Evolutionary conservation across 306 rosid genomes (phyloP).

Genomic region (Carpinus viminea): DNA sequence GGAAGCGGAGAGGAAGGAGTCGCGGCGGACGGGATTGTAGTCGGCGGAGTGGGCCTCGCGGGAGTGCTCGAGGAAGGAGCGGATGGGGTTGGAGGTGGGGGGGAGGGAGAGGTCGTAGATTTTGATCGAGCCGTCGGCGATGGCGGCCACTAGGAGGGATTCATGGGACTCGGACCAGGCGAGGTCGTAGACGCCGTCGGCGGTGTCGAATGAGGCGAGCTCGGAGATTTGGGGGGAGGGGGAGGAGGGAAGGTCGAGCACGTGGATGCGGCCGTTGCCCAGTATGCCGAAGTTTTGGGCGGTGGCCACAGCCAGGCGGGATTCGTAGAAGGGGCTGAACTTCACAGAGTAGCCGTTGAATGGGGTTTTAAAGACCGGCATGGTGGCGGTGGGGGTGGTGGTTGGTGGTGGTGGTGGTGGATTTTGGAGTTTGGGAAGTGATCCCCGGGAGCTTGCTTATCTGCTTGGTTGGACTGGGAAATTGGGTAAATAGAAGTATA

Average conservation of each 20-base stretch:
- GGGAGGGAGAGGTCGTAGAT: constrained; percentile 81
- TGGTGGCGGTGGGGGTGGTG: constrained; percentile 3
- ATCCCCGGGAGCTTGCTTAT: background rate
- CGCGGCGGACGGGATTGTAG: constrained; percentile 93
- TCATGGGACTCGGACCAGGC: constrained; percentile 97
- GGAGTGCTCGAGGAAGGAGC: constrained; percentile 87
- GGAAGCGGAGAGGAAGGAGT: constrained; percentile 82
- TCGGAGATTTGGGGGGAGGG: constrained; percentile 57
- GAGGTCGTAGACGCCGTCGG: constrained; percentile 88
- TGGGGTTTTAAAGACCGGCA: constrained; percentile 90
- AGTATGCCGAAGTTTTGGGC: constrained; percentile 94
- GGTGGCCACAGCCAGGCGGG: constrained; percentile 93
- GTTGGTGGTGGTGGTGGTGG: background rate
- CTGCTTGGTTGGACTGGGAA: too few relatives aligned
- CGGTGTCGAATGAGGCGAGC: constrained; percentile 72
- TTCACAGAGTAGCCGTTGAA: constrained; percentile 96
- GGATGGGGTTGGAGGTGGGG: constrained; percentile 73
- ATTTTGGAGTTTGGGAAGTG: constrained; percentile 9
- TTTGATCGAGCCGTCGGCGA: constrained; percentile 94
- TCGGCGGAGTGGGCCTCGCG: constrained; percentile 84
- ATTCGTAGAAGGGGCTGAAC: constrained; percentile 95
- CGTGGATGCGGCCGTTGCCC: constrained; percentile 92
- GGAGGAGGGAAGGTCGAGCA: constrained; percentile 62
- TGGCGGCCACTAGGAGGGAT: constrained; percentile 76
- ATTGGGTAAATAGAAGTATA: too few relatives aligned